These are phyloP conservation scores for Nevesoporus exiguus DNA, from an alignment of 768 basidiomycete species.

Conservation along the genomic window DNA sequence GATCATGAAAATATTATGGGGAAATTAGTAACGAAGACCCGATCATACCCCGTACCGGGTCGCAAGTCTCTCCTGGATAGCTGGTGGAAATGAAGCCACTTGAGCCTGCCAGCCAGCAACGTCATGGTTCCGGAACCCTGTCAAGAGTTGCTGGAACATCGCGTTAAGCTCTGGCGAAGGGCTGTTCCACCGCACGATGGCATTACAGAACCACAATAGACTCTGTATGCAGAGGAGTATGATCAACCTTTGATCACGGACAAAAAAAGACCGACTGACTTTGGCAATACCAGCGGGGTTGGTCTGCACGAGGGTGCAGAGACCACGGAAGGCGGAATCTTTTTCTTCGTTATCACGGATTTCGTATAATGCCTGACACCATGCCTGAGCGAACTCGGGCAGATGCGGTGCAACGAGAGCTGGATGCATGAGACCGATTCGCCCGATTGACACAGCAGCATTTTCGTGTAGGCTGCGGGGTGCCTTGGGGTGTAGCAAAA, in stretches of 20 bases:
- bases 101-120: conserved; percentile 83
- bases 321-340: conserved; percentile 96
- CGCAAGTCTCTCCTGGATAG: conserved; percentile 83
- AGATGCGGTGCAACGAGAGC: conserved; percentile 83
- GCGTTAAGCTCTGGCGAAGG: conserved; percentile 88
- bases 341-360: conserved; percentile 99
- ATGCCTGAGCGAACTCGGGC: conserved; percentile 87
- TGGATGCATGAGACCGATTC: conserved; percentile 93
- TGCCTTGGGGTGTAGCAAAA: conserved; percentile 87
- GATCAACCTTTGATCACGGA: conserved; percentile 4
- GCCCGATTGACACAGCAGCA: conserved; percentile 96
- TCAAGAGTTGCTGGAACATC: conserved; percentile 90
- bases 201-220: conserved; percentile 96
- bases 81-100: conserved; percentile 78
- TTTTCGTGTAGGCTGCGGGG: conserved; percentile 96
- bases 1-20: conserved; percentile 12
- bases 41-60: conserved; percentile 81
- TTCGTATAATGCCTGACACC: conserved; percentile 97
- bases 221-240: conserved; percentile 65
- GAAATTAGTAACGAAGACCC: not conserved
- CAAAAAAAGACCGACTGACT: conserved; percentile 43
- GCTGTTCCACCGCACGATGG: conserved; percentile 91
- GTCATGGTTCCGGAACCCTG: conserved; percentile 87
- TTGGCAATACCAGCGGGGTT: conserved; percentile 94
- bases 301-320: conserved; percentile 92